Evolutionary conservation across 495 filamentous ascomycete genomes (phyloP).

Genomic region (Daldinia concentrica): DNA sequence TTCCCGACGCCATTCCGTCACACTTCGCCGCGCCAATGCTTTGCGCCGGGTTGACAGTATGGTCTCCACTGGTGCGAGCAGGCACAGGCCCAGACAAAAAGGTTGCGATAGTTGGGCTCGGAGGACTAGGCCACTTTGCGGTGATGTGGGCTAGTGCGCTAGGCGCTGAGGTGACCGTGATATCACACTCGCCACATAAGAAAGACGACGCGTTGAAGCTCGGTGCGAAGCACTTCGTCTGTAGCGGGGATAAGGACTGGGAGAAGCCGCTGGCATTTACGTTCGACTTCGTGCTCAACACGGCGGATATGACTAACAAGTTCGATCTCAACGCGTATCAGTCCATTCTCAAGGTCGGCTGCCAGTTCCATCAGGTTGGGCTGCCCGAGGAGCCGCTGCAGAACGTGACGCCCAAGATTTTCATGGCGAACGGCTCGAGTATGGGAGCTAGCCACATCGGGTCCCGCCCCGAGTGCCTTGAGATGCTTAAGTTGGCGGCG

Average conservation of each 20-base stretch:
- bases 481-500: slow-evolving; percentile 77
- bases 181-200: slow-evolving; percentile 70
- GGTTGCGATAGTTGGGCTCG: slow-evolving; percentile 75
- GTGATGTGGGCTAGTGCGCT: slow-evolving; percentile 70
- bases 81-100: slow-evolving; percentile 72
- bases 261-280: slow-evolving; percentile 62
- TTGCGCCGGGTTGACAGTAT: slow-evolving; percentile 80
- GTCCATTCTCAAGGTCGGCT: slow-evolving; percentile 72
- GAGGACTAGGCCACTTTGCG: slow-evolving; percentile 76
- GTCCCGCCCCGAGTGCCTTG: slow-evolving; percentile 73
- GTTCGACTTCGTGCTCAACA: slow-evolving; percentile 81
- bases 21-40: slow-evolving; percentile 78
- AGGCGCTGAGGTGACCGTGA: slow-evolving; percentile 72
- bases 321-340: slow-evolving; percentile 73
- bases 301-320: slow-evolving; percentile 71
- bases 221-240: slow-evolving; percentile 72
- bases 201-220: slow-evolving; percentile 67
- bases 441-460: slow-evolving; percentile 77
- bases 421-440: slow-evolving; percentile 70
- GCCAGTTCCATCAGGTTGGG: slow-evolving; percentile 78
- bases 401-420: slow-evolving; percentile 67
- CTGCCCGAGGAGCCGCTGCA: slow-evolving; percentile 73
- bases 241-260: slow-evolving; percentile 73
- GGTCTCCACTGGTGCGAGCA: slow-evolving; percentile 70
- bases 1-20: slow-evolving; percentile 72